These are phyloP conservation scores for Passiflora organensis DNA, from an alignment of 345 rosid genomes.

Conservation along the genomic window DNA sequence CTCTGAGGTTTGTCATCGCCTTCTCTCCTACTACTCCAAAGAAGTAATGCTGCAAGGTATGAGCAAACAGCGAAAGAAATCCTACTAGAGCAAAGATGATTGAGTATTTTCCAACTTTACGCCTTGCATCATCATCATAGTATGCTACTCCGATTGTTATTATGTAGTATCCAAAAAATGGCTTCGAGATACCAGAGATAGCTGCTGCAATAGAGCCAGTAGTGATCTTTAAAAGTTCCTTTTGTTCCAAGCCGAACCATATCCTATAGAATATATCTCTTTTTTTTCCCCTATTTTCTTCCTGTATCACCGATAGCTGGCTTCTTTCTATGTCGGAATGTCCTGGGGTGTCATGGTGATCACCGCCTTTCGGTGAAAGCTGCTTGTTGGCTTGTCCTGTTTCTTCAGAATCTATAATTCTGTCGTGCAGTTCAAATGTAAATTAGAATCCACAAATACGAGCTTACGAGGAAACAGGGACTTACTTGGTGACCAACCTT, in stretches of 20 bases:
- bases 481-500: constrained; percentile 30
- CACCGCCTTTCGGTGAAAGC: constrained; percentile 9
- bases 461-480: neutral
- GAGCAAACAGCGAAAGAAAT: constrained; percentile 43
- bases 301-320: constrained; percentile 19
- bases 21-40: constrained; percentile 61
- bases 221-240: constrained; percentile 33
- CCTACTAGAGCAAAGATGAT: constrained; percentile 41
- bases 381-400: constrained; percentile 7
- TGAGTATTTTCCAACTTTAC: constrained; percentile 39
- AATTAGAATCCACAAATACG: constrained; percentile 1
- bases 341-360: constrained; percentile 9
- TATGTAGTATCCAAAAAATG: constrained; percentile 55
- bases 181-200: constrained; percentile 64
- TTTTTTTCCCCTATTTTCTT: constrained; percentile 9
- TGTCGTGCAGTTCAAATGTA: constrained; percentile 16
- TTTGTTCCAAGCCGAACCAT: constrained; percentile 44
- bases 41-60: constrained; percentile 61
- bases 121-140: constrained; percentile 33
- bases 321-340: constrained; percentile 1
- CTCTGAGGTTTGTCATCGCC: constrained; percentile 57
- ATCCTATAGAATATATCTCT: constrained; percentile 41
- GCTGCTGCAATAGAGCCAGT: constrained; percentile 54
- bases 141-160: constrained; percentile 53
- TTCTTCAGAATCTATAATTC: constrained; percentile 19